Evolutionary conservation across 176 grass and related monocot genomes (phyloP), one percentile per base, ranked within the genome.

Genomic region (Cenchrus purpureus): DNA sequence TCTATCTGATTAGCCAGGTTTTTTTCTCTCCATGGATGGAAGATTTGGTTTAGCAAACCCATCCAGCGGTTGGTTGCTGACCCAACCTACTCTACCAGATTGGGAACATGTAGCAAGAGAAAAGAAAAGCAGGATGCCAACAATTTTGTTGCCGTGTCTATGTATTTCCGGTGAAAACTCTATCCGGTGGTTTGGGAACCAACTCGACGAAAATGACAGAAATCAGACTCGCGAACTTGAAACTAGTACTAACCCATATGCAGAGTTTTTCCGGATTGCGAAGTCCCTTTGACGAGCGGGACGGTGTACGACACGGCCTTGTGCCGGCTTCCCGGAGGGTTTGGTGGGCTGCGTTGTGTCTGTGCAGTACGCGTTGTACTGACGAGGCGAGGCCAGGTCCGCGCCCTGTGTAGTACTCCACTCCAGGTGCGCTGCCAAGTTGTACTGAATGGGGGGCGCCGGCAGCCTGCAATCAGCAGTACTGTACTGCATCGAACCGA

Each of bases 361-460:
- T 40, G 67, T 80, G 87, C 32, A 85, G 88, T 85, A 89, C 88
- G 71, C n/a, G 43, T 81, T 77, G 88, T 89, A 89, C 82, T 75
- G 13, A 68, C 14, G 31, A 16, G 42, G 9, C 20, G 12, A 29
- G 14, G 71, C 46, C 70, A 66, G 60, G 51, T 25, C 46, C 15
- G 10, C 82, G 31, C 37, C 13, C 8, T 1, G 7, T 75, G 32
- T 82, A 25, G 83, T 90, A 83, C 84, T 86, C 76, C 70, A 63
- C 70, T 32, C 68, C 67, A 22, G 67, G 11, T 2, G 67, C 37
- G 15, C 44, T 7, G 10, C 2, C 37, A 40, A 40, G 65, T 71
- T 58, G 83, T 80, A 90, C 87, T 76, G 61, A 62, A 46, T 61
- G 11, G 68, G 16, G 11, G 68, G 16, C 40, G 15, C 20, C 8